Evolutionary conservation across 1,139 yeast species (phyloP), one percentile per base, ranked within the genome.

Genomic region (Debaryomyces subglobosus): DNA sequence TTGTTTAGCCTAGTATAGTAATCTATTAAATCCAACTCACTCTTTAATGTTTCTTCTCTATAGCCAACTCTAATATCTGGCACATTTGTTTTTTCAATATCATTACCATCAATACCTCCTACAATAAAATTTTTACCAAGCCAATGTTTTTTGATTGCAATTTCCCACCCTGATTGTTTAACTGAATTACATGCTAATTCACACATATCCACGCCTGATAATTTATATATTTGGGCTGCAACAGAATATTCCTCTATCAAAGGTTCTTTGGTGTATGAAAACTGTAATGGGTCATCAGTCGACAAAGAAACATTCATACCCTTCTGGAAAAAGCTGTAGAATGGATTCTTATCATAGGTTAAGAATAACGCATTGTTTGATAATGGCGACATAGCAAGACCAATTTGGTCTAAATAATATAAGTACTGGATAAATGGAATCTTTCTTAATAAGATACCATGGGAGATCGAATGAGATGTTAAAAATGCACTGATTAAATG

Each of bases 331-430:
- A 90, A 95, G 56, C 82, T 78, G 58, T 87, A 85, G 77, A 94
- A 91, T 24, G 99, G 99, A 64, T 40, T 96, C 82, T 94, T 94
- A 63, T 94, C 99, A 63, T 94, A 95, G 0, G 97, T 89, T 68
- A 95, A 78, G 65, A 95, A 95, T 62, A 95, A 77, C 0, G 99
- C 99, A 67, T 95, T 95, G 72, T 95, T 95, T 12, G 97, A 89
- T 57, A 95, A 74, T 42, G 99, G 99, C 5, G 97, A 91, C 99
- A 95, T 94, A n/a, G 99, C 99, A 66, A 95, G 80, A 25, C 97
- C 98, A 62, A 95, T 85, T 68, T 94, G 99, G 62, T 94, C 97
- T 65, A 95, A 74, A 63, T 89, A 95, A 72, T 85, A 95, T 56
- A 95, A 72, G 65, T 94, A 95, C 67, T 95, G 99, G 53, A 95